Evolutionary conservation across 106 monocot genomes (phyloP), one percentile per base, ranked within the genome.

Genomic region (Dactylorhiza incarnata): DNA sequence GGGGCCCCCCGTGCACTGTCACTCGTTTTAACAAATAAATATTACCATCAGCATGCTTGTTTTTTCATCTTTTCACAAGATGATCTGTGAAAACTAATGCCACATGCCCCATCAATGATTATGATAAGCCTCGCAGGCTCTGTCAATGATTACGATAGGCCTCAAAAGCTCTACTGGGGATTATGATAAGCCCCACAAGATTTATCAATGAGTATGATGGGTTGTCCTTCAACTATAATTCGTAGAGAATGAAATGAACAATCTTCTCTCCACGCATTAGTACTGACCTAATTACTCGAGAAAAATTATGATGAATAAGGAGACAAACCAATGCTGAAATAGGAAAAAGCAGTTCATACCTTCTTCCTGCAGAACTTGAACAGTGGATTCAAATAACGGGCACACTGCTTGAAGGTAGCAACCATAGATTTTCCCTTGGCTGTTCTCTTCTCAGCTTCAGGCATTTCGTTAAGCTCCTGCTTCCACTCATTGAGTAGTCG

Each of bases 351-450:
- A 72, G 25, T 15, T 0, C 17, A 48, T 68, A 96, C 96, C 93
- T 96, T 93, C 74, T 96, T 96, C 76, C 96, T 84, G 87, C 96
- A 96, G 68, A 96, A 93, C 82, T 96, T 93, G 76, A 96, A 96
- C 13, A 96, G 80, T 14, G 96, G 96, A 49, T 81, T 84, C 78
- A 96, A 76, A 73, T 96, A 96, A 29, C 96, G 86, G 29, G 93
- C 96, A 14, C 96, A 96, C 80, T 96, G 96, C 80, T 96, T 96
- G 61, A 84, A 96, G 11, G 93, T 96, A 17, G 96, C 96, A 16
- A 96, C 90, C 82, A 89, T 85, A 4, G 88, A 88, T 78, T 96
- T 96, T 65, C 96, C 93, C 68, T 89, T 89, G 1, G 93, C 96
- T 10, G 90, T 87, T 84, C 96, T 78, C 82, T 85, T 96, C 72